Conservation (phyloP, 331 rosid genomes). For the Pyrus hybrid region DNA sequence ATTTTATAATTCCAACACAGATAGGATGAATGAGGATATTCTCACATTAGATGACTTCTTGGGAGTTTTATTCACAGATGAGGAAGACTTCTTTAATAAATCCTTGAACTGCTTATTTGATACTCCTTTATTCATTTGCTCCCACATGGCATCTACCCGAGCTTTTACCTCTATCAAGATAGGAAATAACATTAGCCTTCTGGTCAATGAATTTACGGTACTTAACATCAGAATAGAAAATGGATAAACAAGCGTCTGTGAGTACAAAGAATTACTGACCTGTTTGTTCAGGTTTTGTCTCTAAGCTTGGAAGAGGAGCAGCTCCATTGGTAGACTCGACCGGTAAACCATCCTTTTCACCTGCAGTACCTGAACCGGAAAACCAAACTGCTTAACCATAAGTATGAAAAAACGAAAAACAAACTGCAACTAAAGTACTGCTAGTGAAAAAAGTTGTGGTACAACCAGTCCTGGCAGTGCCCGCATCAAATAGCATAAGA, state of each 20-base stretch:
- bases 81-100: slow-evolving; percentile 39
- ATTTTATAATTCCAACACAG: neutral
- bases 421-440: neutral
- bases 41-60: slow-evolving; percentile 72
- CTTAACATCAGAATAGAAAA: neutral
- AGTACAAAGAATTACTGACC: slow-evolving; percentile 35
- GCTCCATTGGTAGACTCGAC: slow-evolving; percentile 35
- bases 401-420: neutral
- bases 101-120: slow-evolving; percentile 39
- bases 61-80: slow-evolving; percentile 30
- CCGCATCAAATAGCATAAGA: neutral
- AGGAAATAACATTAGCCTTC: slow-evolving; percentile 15
- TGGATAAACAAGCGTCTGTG: neutral
- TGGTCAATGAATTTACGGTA: neutral
- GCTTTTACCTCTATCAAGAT: slow-evolving; percentile 52
- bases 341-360: slow-evolving; percentile 25
- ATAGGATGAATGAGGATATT: neutral
- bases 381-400: slow-evolving; percentile 1
- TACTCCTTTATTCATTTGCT: slow-evolving; percentile 86
- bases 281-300: slow-evolving; percentile 30
- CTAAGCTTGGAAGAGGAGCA: slow-evolving; percentile 29
- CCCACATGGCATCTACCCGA: slow-evolving; percentile 86
- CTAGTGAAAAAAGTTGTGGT: neutral
- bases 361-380: slow-evolving; percentile 39
- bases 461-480: slow-evolving; percentile 3